Evolutionary conservation across 805 yeast genomes (phyloP).

Genomic region (Candida corydali): DNA sequence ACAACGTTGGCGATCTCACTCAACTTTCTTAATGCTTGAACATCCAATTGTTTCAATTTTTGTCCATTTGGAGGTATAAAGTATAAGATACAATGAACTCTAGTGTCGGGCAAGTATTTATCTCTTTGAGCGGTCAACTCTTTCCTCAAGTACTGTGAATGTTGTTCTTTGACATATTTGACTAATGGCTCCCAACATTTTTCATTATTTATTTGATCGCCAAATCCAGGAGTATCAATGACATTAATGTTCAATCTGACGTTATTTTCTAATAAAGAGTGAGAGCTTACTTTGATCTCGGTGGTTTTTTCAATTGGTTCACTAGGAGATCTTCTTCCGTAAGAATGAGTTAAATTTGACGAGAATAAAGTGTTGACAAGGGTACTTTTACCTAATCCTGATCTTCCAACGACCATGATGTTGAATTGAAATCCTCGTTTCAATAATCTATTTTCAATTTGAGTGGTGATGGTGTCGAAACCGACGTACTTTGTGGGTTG

Average conservation of each 20-base stretch:
- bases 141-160: constrained; percentile 82
- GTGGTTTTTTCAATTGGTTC: constrained; percentile 84
- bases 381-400: constrained; percentile 94
- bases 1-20: constrained; percentile 90
- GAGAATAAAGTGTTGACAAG: constrained; percentile 87
- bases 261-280: constrained; percentile 74
- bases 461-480: constrained; percentile 92
- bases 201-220: constrained; percentile 92
- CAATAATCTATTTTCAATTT: constrained; percentile 86
- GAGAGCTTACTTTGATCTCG: constrained; percentile 72
- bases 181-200: constrained; percentile 96
- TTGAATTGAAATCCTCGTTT: constrained; percentile 94
- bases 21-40: constrained; percentile 75
- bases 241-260: constrained; percentile 83
- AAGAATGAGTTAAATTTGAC: constrained; percentile 67
- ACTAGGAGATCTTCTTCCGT: constrained; percentile 62
- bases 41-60: constrained; percentile 81
- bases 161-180: constrained; percentile 93
- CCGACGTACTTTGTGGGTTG: constrained; percentile 86
- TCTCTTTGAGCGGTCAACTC: constrained; percentile 95
- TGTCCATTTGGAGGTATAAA: constrained; percentile 86
- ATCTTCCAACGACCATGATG: constrained; percentile 84
- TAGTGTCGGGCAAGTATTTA: constrained; percentile 71
- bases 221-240: constrained; percentile 97
- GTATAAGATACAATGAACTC: constrained; percentile 91